These are phyloP conservation scores for Calvatia gigantea DNA, from an alignment of 768 basidiomycete genomes.

Conservation along the genomic window DNA sequence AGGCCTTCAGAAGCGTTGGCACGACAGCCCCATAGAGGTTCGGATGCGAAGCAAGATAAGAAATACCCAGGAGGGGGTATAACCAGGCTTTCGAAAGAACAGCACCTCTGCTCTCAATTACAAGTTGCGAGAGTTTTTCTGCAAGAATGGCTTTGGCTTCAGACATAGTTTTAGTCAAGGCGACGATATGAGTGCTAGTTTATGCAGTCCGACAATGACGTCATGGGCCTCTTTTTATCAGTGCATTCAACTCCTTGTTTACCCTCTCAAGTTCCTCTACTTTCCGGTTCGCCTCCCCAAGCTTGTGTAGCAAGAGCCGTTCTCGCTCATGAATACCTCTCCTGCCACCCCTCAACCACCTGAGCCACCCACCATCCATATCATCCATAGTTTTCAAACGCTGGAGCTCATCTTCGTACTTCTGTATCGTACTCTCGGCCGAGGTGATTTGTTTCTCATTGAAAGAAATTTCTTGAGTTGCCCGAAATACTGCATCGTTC, in stretches of 20 bases:
- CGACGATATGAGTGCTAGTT: slow-evolving; percentile 1
- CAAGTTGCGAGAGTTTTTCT: slow-evolving; percentile 17
- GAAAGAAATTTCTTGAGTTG: slow-evolving; percentile 76
- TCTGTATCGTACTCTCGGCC: slow-evolving; percentile 60
- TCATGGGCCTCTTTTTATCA: slow-evolving; percentile 36
- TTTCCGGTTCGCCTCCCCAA: slow-evolving; percentile 66
- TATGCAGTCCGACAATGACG: slow-evolving; percentile 19
- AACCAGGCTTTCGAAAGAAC: slow-evolving; percentile 32
- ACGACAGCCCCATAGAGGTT: slow-evolving; percentile 30
- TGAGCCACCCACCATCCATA: slow-evolving; percentile 32
- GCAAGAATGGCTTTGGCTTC: slow-evolving; percentile 12
- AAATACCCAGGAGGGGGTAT: slow-evolving; percentile 35
- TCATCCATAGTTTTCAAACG: slow-evolving; percentile 62
- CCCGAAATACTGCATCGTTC: slow-evolving; percentile 72
- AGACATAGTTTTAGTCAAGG: slow-evolving; percentile 14
- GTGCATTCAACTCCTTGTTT: slow-evolving; percentile 59
- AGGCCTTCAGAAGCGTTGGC: slow-evolving; percentile 36
- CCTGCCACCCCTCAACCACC: slow-evolving; percentile 34
- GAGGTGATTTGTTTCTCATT: slow-evolving; percentile 64
- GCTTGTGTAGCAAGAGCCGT: slow-evolving; percentile 69
- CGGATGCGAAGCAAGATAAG: slow-evolving; percentile 33
- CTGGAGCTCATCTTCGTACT: slow-evolving; percentile 75
- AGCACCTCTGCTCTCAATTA: slow-evolving; percentile 25
- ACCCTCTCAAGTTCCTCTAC: slow-evolving; percentile 66
- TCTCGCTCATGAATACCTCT: slow-evolving; percentile 58